A percentile compares a stretch with the other conserved stretches of the same genome.
Conservation (phyloP, 371 early-diverging fungal species). For the Mortierella sp. region DNA sequence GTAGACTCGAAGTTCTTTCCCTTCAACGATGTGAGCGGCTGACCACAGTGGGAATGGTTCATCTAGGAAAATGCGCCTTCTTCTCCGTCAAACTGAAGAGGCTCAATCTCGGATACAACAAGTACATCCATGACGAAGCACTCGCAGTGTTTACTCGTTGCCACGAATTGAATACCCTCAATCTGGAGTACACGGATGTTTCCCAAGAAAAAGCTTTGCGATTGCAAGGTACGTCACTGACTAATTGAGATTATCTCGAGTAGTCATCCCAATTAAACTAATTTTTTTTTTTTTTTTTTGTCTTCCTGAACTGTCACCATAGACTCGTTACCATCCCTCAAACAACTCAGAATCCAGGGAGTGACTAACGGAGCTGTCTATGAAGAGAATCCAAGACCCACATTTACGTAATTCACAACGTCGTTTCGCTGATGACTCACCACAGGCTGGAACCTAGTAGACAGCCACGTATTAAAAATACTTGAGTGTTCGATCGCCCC, state of each 20-base stretch:
- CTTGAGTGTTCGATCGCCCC: too few relatives aligned
- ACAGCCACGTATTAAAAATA: too few relatives aligned
- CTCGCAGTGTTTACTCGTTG: constrained; percentile 22
- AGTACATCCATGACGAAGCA: constrained; percentile 47
- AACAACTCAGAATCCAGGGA: constrained; percentile 40
- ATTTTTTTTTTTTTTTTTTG: neutral
- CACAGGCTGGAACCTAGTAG: too few relatives aligned
- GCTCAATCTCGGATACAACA: constrained; percentile 40
- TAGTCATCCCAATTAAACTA: neutral
- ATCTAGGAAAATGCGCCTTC: constrained; percentile 32
- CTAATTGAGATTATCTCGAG: neutral
- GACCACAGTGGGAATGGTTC: constrained; percentile 31
- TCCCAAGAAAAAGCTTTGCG: constrained; percentile 19
- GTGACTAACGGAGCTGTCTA: constrained; percentile 40
- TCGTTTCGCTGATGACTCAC: neutral
- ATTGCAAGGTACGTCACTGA: constrained; percentile 27
- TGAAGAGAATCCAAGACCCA: constrained; percentile 31
- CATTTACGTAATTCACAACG: neutral
- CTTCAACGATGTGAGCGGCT: constrained; percentile 30
- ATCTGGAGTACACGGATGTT: constrained; percentile 51
- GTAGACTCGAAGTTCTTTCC: constrained; percentile 43
- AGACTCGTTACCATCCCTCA: constrained; percentile 35
- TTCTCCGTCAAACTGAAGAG: constrained; percentile 41
- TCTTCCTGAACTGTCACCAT: neutral
- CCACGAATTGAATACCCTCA: constrained; percentile 25